Conservation (phyloP, 2,329 filamentous ascomycete genomes). For the Trichoderma brevicompactum region DNA sequence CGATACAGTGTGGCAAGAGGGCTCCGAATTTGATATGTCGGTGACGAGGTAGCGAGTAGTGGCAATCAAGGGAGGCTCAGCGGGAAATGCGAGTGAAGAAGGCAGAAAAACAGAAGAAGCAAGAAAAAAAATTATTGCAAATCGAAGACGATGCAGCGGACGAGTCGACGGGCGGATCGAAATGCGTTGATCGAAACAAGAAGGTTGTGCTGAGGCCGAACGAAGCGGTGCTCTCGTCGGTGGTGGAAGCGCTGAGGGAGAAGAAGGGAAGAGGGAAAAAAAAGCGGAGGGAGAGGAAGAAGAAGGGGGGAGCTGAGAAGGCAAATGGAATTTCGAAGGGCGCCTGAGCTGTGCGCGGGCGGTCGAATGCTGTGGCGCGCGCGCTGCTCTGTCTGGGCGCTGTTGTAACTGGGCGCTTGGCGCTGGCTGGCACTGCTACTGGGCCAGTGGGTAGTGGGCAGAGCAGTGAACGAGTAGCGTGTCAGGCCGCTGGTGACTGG, state of each 20-base stretch:
- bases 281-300: constrained; percentile 20
- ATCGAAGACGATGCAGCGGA: constrained; percentile 8
- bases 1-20: background rate
- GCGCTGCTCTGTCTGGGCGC: background rate
- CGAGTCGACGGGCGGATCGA: constrained; percentile 16
- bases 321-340: constrained; percentile 27
- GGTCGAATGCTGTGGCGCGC: constrained; percentile 27
- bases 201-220: constrained; percentile 25
- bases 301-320: background rate
- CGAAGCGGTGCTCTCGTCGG: constrained; percentile 31
- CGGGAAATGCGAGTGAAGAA: background rate
- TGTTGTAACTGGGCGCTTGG: constrained; percentile 9
- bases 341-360: constrained; percentile 28
- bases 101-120: constrained; percentile 16
- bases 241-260: constrained; percentile 20
- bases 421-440: constrained; percentile 9
- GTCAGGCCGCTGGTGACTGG: constrained; percentile 10
- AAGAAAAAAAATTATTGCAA: constrained; percentile 16
- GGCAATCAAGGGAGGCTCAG: constrained; percentile 9
- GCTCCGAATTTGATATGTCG: constrained; percentile 25
- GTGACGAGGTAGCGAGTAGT: constrained; percentile 26
- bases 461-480: constrained; percentile 6
- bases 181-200: constrained; percentile 22
- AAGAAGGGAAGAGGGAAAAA: constrained; percentile 21
- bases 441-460: constrained; percentile 19